These are phyloP conservation scores for Globisporangium splendens DNA, from an alignment of 352 stramenopile species.

Conservation along the genomic window DNA sequence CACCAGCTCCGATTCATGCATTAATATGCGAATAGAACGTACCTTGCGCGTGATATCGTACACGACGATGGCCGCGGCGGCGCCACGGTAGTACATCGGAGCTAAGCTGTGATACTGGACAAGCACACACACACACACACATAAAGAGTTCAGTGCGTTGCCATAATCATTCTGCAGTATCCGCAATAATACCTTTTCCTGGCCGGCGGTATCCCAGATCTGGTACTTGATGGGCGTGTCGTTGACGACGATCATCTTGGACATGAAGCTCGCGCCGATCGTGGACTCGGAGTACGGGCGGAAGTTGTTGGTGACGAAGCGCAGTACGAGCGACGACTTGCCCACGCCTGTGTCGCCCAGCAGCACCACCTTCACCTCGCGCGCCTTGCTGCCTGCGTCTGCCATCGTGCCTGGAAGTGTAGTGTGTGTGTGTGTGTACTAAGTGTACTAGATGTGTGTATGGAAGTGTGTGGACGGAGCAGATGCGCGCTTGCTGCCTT, in stretches of 20 bases:
- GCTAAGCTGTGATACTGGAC: constrained; percentile 93
- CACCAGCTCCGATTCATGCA: constrained; percentile 24
- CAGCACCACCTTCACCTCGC: constrained; percentile 89
- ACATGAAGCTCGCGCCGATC: constrained; percentile 97
- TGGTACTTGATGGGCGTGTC: constrained; percentile 94
- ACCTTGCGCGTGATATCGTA: constrained; percentile 97
- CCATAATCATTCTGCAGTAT: too few relatives aligned
- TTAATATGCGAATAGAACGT: background rate
- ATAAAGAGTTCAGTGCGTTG: constrained; percentile 3
- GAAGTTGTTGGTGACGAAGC: constrained; percentile 98
- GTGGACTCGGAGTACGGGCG: constrained; percentile 95
- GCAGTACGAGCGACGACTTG: constrained; percentile 95
- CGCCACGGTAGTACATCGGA: constrained; percentile 98
- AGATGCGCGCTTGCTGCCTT: too few relatives aligned
- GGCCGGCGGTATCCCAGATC: constrained; percentile 98
- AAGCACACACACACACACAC: background rate
- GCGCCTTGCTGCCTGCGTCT: constrained; percentile 63
- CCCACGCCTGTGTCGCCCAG: constrained; percentile 94
- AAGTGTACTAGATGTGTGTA: background rate
- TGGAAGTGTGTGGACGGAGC: too few relatives aligned
- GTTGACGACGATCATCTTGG: constrained; percentile 93
- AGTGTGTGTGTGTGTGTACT: background rate
- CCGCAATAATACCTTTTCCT: constrained; percentile 92
- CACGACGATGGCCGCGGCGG: constrained; percentile 95
- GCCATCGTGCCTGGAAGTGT: constrained; percentile 26